Evolutionary conservation across 176 grass and related monocot species (phyloP).

Genomic region (Eleusine coracana): DNA sequence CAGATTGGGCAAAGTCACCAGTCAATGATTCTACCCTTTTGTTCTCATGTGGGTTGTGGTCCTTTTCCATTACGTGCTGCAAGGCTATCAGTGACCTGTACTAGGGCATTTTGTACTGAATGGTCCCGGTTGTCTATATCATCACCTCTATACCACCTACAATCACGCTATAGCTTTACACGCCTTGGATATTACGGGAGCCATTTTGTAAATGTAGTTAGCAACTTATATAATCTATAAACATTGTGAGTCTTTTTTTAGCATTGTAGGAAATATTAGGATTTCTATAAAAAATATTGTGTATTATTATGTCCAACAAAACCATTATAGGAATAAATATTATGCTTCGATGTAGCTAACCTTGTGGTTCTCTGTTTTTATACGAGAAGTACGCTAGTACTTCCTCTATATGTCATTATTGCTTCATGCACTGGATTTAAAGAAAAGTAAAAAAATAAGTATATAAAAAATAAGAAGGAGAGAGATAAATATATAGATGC

Average conservation of each 20-base stretch:
- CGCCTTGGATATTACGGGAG: too few relatives aligned
- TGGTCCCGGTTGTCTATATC: constrained; percentile 21
- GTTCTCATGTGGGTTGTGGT: constrained; percentile 18
- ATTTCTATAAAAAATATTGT: not conserved
- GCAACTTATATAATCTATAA: too few relatives aligned
- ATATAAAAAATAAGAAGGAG: too few relatives aligned
- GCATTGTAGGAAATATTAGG: not conserved
- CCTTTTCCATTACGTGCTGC: not conserved
- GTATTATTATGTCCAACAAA: not conserved
- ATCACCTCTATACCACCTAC: not conserved
- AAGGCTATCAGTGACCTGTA: constrained; percentile 25
- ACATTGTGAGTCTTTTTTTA: not conserved
- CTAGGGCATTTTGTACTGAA: constrained; percentile 11
- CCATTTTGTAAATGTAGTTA: too few relatives aligned
- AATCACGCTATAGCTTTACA: not conserved
- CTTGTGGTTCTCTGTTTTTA: not conserved
- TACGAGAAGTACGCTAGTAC: not conserved
- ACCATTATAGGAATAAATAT: too few relatives aligned
- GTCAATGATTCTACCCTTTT: constrained; percentile 37
- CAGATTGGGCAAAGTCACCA: constrained; percentile 21
- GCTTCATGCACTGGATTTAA: too few relatives aligned
- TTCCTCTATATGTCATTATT: too few relatives aligned
- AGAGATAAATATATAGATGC: too few relatives aligned
- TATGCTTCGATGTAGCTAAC: not conserved
- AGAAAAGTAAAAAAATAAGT: too few relatives aligned